Evolutionary conservation across 2,329 filamentous ascomycete species (phyloP), one percentile per base, ranked within the genome.

Genomic region (Xenoacremonium recifei): DNA sequence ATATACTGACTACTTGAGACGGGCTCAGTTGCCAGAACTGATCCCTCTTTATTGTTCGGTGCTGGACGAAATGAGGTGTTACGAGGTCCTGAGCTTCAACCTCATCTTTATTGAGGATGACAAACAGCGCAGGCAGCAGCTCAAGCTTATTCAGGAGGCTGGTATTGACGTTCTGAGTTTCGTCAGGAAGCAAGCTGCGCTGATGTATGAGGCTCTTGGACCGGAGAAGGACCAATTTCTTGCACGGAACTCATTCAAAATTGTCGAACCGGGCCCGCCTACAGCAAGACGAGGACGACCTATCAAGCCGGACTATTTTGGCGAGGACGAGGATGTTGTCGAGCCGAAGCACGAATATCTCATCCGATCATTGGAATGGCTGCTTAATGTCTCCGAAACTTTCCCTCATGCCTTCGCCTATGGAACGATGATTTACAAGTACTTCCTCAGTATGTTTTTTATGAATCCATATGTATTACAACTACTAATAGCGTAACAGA

Each of bases 11-110:
- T 84, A 87, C 47, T 69, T 99, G 27, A 82, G 87, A 32, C 75
- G 85, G 35, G 79, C 80, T 13, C 80, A 82, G 23, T 80, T 93
- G 40, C 81, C 86, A 45, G 84, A 92, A 48, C 69, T 93, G 31
- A 86, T 96, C 41, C 91, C 93, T 1, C 71, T 95, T 1, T 99
- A 99, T 63, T 91, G 88, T 48, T 89, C 89, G 7, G 84, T 89
- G 54, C 73, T 99, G 11, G 75, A 80, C 9, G 69, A 74, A 6
- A 71, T 80, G 11, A 77, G 85, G 48, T 76, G 78, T 47, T 83
- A 89, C 53, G 77, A 82, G 40, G 84, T 85, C 13, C 75, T 99
- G 36, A 88, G 85, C 43, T 79, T 81, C 39, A 86, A 95, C 42
- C 70, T 96, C 41, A 84, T 90, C 37, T 80, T 87, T 34, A 77